Evolutionary conservation across 176 grass and related monocot species (phyloP), one percentile per base, ranked within the genome.

Genomic region (Phoenix dactylifera): DNA sequence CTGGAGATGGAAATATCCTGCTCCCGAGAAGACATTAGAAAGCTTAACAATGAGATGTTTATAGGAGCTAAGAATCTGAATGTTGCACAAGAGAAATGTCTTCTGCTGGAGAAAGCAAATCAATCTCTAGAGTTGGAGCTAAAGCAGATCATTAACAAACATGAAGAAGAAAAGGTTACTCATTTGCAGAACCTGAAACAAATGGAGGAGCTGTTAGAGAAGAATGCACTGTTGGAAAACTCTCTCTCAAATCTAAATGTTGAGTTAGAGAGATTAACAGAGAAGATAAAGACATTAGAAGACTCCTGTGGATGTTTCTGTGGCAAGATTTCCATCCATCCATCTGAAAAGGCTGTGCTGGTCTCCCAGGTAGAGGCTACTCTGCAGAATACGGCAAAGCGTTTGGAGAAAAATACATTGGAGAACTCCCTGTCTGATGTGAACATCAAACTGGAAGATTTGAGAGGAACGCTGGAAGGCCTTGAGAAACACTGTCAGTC

Each of bases 111-210:
- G 70, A 88, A 48, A 64, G 65, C 72, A 60, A 97, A 91, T 16
- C 75, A 88, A 54, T 68, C 68, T 77, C 62, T 97, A 52, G 51
- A 67, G 69, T 55, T 71, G 51, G 84, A 91, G 63, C 69, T 97
- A 59, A 78, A 88, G 66, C 28, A 29, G 4, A 29, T 29, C 28
- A 29, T 6, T 29, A 29, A 29, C 64, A 79, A 73, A 53, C 87
- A 89, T 24, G 87, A 92, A 54, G 73, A 67, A 67, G 56, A 81
- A 61, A 83, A 77, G 57, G 18, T 61, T 20, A 55, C 85, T 35
- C 78, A 92, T 55, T 72, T 77, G 61, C 81, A 89, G 26, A 98
- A 85, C 74, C 65, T 98, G 72, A 88, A 82, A 66, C 76, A 92
- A 22, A 69, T 89, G 51, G 78, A 90, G 62, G 74, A 68, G 23